Percentiles rank a stretch among this genome's conserved stretches.
These are phyloP conservation scores for Ajuga chamaepitys DNA, from an alignment of 257 asterid species.

Conservation along the genomic window DNA sequence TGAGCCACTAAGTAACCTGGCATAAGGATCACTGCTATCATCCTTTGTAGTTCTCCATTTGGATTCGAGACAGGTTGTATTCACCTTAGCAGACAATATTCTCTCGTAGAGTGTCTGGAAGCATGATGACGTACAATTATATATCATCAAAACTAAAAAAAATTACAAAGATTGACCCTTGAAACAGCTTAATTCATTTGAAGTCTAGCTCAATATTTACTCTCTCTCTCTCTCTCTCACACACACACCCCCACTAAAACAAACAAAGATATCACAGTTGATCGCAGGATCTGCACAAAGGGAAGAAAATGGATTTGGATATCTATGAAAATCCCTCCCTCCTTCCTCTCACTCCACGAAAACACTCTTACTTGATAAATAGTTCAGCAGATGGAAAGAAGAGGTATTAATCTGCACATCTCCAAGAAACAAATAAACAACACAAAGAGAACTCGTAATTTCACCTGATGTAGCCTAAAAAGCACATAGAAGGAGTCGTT, in stretches of 20 bases:
- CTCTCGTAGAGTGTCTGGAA: slow-evolving; percentile 49
- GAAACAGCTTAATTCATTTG: no score
- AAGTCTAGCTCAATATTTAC: not conserved
- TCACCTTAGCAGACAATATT: slow-evolving; percentile 51
- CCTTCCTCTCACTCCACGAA: not conserved
- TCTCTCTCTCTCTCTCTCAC: not conserved
- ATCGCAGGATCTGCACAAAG: not conserved
- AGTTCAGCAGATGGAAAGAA: not conserved
- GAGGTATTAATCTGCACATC: not conserved
- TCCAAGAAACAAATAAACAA: not conserved
- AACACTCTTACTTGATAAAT: not conserved
- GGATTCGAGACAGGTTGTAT: slow-evolving; percentile 29
- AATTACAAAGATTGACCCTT: no score
- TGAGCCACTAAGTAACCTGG: slow-evolving; percentile 26
- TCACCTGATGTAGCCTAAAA: slow-evolving; percentile 83
- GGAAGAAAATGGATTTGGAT: not conserved
- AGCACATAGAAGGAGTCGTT: slow-evolving; percentile 81
- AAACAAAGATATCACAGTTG: no score
- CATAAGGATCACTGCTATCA: slow-evolving; percentile 32
- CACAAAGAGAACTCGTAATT: not conserved
- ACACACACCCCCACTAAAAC: not conserved
- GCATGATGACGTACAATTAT: not conserved
- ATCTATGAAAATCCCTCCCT: not conserved
- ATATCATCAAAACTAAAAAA: no score
- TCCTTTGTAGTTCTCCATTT: slow-evolving; percentile 42